Conservation (phyloP, 2,329 filamentous ascomycete species). For the Sporothrix inflata region DNA sequence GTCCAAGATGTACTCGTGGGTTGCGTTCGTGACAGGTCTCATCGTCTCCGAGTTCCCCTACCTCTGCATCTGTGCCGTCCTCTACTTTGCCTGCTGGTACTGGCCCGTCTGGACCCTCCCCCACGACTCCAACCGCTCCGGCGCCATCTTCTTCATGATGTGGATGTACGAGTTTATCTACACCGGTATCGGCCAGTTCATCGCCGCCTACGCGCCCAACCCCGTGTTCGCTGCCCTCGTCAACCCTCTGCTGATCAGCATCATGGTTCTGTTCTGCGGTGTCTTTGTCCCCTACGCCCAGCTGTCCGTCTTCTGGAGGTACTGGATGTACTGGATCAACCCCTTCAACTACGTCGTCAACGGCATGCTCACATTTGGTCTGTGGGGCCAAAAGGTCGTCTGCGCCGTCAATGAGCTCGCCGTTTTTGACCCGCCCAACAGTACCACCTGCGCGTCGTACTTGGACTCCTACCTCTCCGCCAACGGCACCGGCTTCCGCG, state of each 20-base stretch:
- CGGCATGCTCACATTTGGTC: constrained; percentile 55
- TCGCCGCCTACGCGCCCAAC: constrained; percentile 69
- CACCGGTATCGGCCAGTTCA: constrained; percentile 75
- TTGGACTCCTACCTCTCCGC: constrained; percentile 54
- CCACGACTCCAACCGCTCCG: constrained; percentile 84
- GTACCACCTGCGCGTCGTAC: constrained; percentile 61
- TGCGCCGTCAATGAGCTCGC: constrained; percentile 57
- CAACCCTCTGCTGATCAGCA: constrained; percentile 81
- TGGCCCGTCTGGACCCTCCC: constrained; percentile 53
- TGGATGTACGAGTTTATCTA: constrained; percentile 83
- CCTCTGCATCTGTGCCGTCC: constrained; percentile 75
- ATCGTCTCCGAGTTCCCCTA: constrained; percentile 84
- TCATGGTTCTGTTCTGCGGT: constrained; percentile 84
- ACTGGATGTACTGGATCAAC: constrained; percentile 81
- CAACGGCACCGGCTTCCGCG: constrained; percentile 51
- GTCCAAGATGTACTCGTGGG: constrained; percentile 81
- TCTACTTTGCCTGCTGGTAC: constrained; percentile 66
- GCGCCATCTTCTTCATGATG: constrained; percentile 75
- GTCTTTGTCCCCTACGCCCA: constrained; percentile 78
- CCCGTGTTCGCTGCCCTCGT: constrained; percentile 73
- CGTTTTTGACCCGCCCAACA: constrained; percentile 53
- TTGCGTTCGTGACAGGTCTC: constrained; percentile 77
- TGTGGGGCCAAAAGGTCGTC: constrained; percentile 51
- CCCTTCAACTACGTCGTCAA: constrained; percentile 73
- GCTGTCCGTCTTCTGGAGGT: constrained; percentile 77